phyloP scores from a whole-genome alignment of 495 filamentous ascomycete genomes.

The Tuber indicum region DNA sequence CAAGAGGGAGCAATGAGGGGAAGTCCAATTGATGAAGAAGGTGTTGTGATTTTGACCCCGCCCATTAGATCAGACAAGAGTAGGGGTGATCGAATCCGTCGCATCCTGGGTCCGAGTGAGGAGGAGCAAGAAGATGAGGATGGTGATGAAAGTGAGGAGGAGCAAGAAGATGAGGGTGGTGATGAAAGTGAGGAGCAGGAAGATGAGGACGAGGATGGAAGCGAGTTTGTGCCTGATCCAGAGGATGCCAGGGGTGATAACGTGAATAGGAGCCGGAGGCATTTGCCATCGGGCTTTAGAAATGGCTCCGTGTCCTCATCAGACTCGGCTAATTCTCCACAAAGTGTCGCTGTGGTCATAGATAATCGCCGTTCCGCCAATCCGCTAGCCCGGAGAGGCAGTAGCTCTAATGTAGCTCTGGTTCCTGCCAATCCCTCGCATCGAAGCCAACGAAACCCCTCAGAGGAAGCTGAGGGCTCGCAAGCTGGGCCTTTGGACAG shows the following conservation, averaged over 20 bases:
- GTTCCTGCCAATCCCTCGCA: neutral
- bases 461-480: neutral
- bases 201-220: neutral
- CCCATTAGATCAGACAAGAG: neutral
- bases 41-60: neutral
- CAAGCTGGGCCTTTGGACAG: neutral
- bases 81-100: neutral
- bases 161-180: neutral
- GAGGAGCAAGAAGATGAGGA: neutral
- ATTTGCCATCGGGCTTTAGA: neutral
- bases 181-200: conserved; percentile 5
- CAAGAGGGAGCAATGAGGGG: conserved; percentile 22
- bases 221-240: neutral
- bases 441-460: neutral
- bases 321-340: neutral
- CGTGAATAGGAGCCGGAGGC: neutral
- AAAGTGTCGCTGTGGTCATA: neutral
- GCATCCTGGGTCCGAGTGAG: neutral
- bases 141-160: neutral
- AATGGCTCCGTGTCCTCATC: neutral
- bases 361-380: neutral
- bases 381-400: neutral
- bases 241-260: neutral
- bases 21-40: conserved; percentile 24
- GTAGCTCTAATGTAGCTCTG: neutral